A percentile compares a stretch with the other conserved stretches of the same genome.
phyloP scores from a whole-genome alignment of 257 asterid species.

The Petunia axillaris region DNA sequence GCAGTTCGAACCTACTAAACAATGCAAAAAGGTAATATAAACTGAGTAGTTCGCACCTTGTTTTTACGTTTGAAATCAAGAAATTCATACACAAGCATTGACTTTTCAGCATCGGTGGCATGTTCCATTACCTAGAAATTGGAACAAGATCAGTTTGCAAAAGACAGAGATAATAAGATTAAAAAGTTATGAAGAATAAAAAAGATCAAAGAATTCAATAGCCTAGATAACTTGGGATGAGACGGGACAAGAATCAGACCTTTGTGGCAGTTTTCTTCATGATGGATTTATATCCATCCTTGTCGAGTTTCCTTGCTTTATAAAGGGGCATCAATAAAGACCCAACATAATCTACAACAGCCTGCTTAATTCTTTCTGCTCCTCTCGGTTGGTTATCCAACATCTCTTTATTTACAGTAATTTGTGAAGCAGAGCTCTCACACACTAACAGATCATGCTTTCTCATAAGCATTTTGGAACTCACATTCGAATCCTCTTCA shows the following conservation, averaged over 20 bases:
- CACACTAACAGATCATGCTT: slow-evolving; percentile 54
- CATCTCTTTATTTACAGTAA: slow-evolving; percentile 56
- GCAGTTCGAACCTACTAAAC: slow-evolving; percentile 10
- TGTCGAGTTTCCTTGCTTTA: slow-evolving; percentile 90
- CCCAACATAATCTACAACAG: slow-evolving; percentile 93
- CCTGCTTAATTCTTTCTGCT: slow-evolving; percentile 78
- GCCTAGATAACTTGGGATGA: not conserved
- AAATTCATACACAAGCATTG: slow-evolving; percentile 82
- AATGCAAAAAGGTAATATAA: not conserved
- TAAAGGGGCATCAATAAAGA: slow-evolving; percentile 98
- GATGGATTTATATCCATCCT: slow-evolving; percentile 86
- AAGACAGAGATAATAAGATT: slow-evolving; percentile 22
- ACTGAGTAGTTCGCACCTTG: slow-evolving; percentile 56
- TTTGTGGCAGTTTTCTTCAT: slow-evolving; percentile 99
- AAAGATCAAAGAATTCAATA: slow-evolving; percentile 1
- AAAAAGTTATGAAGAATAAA: slow-evolving; percentile 4
- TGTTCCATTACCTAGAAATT: slow-evolving; percentile 87
- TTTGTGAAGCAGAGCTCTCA: slow-evolving; percentile 84
- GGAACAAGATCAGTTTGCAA: slow-evolving; percentile 30
- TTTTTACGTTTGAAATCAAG: slow-evolving; percentile 97
- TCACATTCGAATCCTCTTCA: slow-evolving; percentile 82
- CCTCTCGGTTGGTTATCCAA: slow-evolving; percentile 73
- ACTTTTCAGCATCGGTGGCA: slow-evolving; percentile 82
- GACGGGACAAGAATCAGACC: slow-evolving; percentile 46
- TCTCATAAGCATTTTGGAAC: slow-evolving; percentile 47